Conservation (phyloP, 106 monocot genomes). For the Ottelia alismoides region DNA sequence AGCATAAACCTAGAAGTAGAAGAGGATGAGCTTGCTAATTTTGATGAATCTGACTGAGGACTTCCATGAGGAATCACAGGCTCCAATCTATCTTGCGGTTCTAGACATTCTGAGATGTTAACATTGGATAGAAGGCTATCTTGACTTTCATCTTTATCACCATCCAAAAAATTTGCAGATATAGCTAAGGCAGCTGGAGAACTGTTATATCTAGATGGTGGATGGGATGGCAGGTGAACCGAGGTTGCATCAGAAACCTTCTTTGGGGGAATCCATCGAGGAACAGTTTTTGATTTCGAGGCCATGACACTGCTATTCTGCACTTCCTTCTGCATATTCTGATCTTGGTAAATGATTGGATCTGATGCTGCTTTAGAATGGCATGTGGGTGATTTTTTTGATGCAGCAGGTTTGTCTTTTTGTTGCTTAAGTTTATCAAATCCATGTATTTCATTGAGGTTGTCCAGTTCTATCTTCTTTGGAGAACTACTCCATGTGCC, state of each 20-base stretch:
- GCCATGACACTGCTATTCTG: constrained; percentile 7
- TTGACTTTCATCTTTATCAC: constrained; percentile 11
- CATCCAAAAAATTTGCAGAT: constrained; percentile 15
- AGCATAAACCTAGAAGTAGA: constrained; percentile 2
- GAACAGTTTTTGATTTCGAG: constrained; percentile 36
- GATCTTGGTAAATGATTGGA: constrained; percentile 7
- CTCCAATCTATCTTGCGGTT: neutral
- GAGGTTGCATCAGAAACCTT: constrained; percentile 42
- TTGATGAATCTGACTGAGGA: constrained; percentile 8
- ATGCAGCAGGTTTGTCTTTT: constrained; percentile 21
- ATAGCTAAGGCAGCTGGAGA: constrained; percentile 59
- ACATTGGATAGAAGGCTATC: neutral
- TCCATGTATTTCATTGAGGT: constrained; percentile 19
- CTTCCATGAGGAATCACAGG: constrained; percentile 8
- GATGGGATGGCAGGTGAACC: constrained; percentile 50
- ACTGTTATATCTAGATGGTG: constrained; percentile 85
- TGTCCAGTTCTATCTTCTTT: constrained; percentile 25
- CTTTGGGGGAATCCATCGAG: constrained; percentile 65
- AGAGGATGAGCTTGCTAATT: constrained; percentile 3
- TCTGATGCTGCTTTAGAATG: constrained; percentile 14
- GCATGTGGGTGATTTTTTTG: constrained; percentile 28
- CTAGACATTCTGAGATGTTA: constrained; percentile 1
- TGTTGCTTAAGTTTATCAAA: constrained; percentile 11
- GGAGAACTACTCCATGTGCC: constrained; percentile 6
- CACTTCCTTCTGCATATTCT: constrained; percentile 15